phyloP scores from a whole-genome alignment of 2,329 filamentous ascomycete species.

The Geosmithia flava region DNA sequence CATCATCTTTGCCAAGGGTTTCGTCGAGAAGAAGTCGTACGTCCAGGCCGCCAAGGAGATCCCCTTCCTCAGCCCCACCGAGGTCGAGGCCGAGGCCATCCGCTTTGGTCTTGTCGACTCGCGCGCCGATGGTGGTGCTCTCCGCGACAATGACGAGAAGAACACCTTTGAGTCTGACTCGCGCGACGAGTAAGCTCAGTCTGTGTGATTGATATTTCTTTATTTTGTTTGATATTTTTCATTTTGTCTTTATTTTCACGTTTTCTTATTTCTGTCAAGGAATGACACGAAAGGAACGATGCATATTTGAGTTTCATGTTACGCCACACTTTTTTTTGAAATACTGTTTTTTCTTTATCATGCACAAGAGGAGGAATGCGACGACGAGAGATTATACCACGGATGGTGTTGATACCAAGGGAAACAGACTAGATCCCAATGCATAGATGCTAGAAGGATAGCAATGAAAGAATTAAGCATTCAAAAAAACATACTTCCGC shows the following conservation, averaged over 20 bases:
- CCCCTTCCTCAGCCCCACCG: not conserved
- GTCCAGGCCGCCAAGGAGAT: not conserved
- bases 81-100: not conserved
- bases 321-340: too few relatives aligned
- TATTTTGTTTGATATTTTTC: not conserved
- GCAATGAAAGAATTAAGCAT: too few relatives aligned
- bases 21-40: not conserved
- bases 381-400: too few relatives aligned
- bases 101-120: not conserved
- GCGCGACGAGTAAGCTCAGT: not conserved
- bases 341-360: too few relatives aligned
- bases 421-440: too few relatives aligned
- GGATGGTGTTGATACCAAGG: too few relatives aligned
- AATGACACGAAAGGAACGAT: too few relatives aligned
- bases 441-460: too few relatives aligned
- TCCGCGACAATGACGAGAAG: not conserved
- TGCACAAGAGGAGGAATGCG: too few relatives aligned
- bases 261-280: too few relatives aligned
- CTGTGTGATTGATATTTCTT: not conserved
- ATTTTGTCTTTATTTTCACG: not conserved
- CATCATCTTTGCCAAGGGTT: conserved; percentile 1
- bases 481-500: too few relatives aligned
- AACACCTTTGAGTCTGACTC: not conserved
- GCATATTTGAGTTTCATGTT: too few relatives aligned
- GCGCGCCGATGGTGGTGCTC: not conserved